phyloP scores from a whole-genome alignment of 768 basidiomycete genomes.

The Boletus rubropictus region DNA sequence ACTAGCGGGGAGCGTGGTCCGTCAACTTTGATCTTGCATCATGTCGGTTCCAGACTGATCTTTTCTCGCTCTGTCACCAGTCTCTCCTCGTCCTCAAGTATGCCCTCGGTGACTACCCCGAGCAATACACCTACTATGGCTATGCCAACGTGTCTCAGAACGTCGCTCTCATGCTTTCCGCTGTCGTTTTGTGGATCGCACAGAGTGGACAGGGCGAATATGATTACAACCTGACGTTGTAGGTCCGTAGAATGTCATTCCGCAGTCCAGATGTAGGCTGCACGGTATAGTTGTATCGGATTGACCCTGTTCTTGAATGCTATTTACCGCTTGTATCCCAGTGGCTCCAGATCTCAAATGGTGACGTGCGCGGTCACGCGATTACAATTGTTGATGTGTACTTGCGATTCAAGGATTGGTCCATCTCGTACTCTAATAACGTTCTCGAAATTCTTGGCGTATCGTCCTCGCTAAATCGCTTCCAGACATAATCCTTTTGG shows the following conservation, averaged over 20 bases:
- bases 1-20: conserved; percentile 90
- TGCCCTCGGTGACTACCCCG: conserved; percentile 61
- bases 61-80: conserved; percentile 35
- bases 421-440: not conserved
- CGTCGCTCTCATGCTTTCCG: conserved; percentile 76
- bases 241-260: not conserved
- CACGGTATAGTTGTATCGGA: conserved; percentile 1
- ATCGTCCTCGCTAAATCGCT: not conserved
- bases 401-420: not conserved
- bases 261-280: not conserved
- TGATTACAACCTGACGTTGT: conserved; percentile 85
- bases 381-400: not conserved
- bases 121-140: conserved; percentile 84
- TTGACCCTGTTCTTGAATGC: conserved; percentile 5
- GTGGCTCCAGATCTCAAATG: not conserved
- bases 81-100: conserved; percentile 90
- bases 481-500: too few species aligned
- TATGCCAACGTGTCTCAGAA: conserved; percentile 96
- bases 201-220: conserved; percentile 84
- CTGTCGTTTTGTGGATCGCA: conserved; percentile 87
- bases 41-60: not conserved
- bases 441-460: too few species aligned
- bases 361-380: too few species aligned
- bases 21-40: conserved; percentile 29
- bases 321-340: conserved; percentile 10